Percentiles rank a stretch among this genome's conserved stretches.
phyloP scores from a whole-genome alignment of 768 basidiomycete species.

The Boletus rubroflammeus region DNA sequence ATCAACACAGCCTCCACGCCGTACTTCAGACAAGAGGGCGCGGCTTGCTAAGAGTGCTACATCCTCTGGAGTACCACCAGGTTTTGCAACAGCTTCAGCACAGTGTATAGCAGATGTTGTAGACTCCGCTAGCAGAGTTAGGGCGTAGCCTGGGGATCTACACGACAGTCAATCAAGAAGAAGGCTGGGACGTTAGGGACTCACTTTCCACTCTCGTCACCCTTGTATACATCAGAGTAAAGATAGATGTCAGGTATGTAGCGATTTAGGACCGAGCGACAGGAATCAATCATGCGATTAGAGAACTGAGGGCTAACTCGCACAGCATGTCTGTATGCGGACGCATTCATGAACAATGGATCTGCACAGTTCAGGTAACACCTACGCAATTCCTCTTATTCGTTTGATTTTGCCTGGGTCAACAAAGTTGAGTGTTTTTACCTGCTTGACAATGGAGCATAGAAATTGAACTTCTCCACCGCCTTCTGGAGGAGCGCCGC shows the following conservation, averaged over 20 bases:
- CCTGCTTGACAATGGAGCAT: slow-evolving; percentile 88
- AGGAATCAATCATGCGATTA: slow-evolving; percentile 94
- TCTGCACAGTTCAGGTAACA: slow-evolving; percentile 15
- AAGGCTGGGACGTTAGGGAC: slow-evolving; percentile 28
- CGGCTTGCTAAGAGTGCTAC: slow-evolving; percentile 81
- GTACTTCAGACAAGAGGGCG: slow-evolving; percentile 73
- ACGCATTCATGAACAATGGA: not conserved
- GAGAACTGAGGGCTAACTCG: slow-evolving; percentile 97
- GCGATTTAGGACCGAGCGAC: slow-evolving; percentile 88
- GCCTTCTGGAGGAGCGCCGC: slow-evolving; percentile 87
- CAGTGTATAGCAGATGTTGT: slow-evolving; percentile 88
- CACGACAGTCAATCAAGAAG: not conserved
- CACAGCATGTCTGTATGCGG: slow-evolving; percentile 76
- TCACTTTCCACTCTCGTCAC: slow-evolving; percentile 94
- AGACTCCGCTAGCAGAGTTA: slow-evolving; percentile 87
- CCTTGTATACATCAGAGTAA: slow-evolving; percentile 97
- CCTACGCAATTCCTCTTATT: slow-evolving; percentile 93
- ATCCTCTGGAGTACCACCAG: slow-evolving; percentile 89
- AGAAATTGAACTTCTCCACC: slow-evolving; percentile 93
- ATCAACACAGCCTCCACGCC: slow-evolving; percentile 86
- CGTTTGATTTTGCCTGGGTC: slow-evolving; percentile 89
- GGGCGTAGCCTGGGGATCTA: slow-evolving; percentile 94
- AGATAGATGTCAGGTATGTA: slow-evolving; percentile 98
- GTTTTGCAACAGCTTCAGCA: slow-evolving; percentile 79
- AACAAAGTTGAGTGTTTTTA: slow-evolving; percentile 90